Percentiles rank a stretch among this genome's conserved stretches.
phyloP scores from a whole-genome alignment of 441 rosid species.

The Pelargonium cotyledonis region DNA sequence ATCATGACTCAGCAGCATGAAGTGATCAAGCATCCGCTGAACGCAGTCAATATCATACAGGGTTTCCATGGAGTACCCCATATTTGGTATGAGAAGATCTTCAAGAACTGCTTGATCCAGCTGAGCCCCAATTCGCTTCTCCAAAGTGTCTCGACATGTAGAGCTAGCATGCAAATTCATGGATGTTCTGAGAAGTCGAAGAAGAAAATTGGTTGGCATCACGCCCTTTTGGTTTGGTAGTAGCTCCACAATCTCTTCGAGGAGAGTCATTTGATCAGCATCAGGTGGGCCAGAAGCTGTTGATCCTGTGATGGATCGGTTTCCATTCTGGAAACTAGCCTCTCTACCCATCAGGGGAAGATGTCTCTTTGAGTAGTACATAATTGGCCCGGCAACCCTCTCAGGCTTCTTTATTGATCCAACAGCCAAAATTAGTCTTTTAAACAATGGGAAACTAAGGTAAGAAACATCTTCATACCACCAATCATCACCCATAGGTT shows the following conservation, averaged over 20 bases:
- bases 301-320: constrained; percentile 26
- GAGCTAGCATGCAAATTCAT: constrained; percentile 49
- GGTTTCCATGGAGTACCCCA: constrained; percentile 64
- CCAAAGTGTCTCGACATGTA: constrained; percentile 54
- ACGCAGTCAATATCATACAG: constrained; percentile 80
- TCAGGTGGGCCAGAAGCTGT: constrained; percentile 29
- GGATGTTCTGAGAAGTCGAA: constrained; percentile 74
- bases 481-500: constrained; percentile 55
- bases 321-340: constrained; percentile 32
- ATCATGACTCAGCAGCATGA: constrained; percentile 41
- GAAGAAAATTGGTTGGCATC: constrained; percentile 68
- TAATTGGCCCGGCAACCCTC: constrained; percentile 52
- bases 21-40: constrained; percentile 81
- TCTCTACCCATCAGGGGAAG: constrained; percentile 67
- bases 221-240: constrained; percentile 49
- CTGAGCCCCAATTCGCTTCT: constrained; percentile 64
- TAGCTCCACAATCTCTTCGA: constrained; percentile 68
- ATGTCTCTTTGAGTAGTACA: constrained; percentile 59
- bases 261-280: constrained; percentile 50
- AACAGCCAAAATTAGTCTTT: constrained; percentile 54
- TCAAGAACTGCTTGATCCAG: constrained; percentile 69
- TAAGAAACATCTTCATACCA: constrained; percentile 77
- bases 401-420: constrained; percentile 49
- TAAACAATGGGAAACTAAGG: constrained; percentile 48
- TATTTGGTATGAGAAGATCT: constrained; percentile 81